Percentiles rank a stretch among this genome's conserved stretches.
Conservation (phyloP, 106 monocot genomes). For the Cymbidium sinense region DNA sequence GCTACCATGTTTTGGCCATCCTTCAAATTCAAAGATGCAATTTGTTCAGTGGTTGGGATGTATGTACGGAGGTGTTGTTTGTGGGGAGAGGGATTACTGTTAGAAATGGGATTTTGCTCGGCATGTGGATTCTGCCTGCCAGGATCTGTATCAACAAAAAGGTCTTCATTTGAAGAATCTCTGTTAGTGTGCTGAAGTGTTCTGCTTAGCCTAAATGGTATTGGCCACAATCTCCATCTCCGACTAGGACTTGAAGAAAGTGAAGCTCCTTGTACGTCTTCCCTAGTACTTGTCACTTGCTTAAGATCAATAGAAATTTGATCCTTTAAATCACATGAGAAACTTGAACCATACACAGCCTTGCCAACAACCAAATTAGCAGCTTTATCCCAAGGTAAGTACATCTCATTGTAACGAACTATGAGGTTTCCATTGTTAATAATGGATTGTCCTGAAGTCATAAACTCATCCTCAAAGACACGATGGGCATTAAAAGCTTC, state of each 20-base stretch:
- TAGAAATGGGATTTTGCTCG: slow-evolving; percentile 25
- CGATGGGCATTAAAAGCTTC: slow-evolving; percentile 65
- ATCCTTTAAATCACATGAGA: slow-evolving; percentile 51
- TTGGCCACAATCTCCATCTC: slow-evolving; percentile 91
- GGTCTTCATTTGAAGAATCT: slow-evolving; percentile 51
- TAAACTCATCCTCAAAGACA: slow-evolving; percentile 60
- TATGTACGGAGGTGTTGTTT: slow-evolving; percentile 71
- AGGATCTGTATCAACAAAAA: slow-evolving; percentile 67
- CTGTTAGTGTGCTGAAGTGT: slow-evolving; percentile 54
- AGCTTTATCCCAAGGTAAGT: slow-evolving; percentile 67
- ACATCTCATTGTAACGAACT: slow-evolving; percentile 57
- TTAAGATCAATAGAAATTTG: slow-evolving; percentile 50
- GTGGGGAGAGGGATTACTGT: slow-evolving; percentile 37
- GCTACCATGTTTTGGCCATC: slow-evolving; percentile 84
- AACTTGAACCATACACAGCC: slow-evolving; percentile 61
- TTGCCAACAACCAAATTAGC: slow-evolving; percentile 68
- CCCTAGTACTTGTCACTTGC: slow-evolving; percentile 9
- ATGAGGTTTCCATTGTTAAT: slow-evolving; percentile 75
- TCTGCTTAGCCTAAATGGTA: slow-evolving; percentile 62
- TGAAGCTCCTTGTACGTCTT: slow-evolving; percentile 34
- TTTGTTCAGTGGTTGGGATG: slow-evolving; percentile 79
- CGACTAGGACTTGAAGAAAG: slow-evolving; percentile 35
- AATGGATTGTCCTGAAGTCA: slow-evolving; percentile 53
- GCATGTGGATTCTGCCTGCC: slow-evolving; percentile 30
- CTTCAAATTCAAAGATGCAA: slow-evolving; percentile 79